Base-by-base conservation (phyloP, 2,329 filamentous ascomycete genomes). In the Verticillium longisporum region DNA sequence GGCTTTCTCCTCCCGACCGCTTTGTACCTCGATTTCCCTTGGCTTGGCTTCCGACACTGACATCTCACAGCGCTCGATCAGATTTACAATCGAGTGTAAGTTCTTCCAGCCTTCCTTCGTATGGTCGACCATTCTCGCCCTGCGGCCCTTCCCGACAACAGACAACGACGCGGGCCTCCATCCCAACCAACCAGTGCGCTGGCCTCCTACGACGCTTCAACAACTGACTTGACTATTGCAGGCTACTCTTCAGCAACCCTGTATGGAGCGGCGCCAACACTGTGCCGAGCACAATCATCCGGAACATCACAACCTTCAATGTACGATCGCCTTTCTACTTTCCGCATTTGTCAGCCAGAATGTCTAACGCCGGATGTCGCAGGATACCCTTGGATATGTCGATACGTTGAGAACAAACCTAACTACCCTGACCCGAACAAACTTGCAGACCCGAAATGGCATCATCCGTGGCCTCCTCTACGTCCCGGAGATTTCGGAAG, bases 391-490 rank as follows among this genome's bases (percentile, higher is more conserved):
- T 69, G 79, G 80, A 60, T 85, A 85, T 68, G 78, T 84, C 61
- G 76, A 80, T 62, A 75, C 76, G 55, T 72, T 85, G 59, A 67
- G 71, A 21, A 73, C 74, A 61, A 89, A 90, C 68, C 83, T 97
- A 58, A 90, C 88, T 55, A 96, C 91, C 0, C 79, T 97, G 14
- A 90, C 90, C 3, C 85, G 83, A 36, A 89, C 86, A 63, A 87
- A 85, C 70, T 80, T 85, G 59, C 80, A 83, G 36, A 79, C 79
- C 9, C 73, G 80, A 45, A 84, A 88, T 65, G 83, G 83, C 60
- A 78, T 85, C 60, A 85, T 95, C 38, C 83, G 86, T 65, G 94
- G 94, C 63, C 83, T 97, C 15, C 82, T 98, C 61, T 98, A 95
- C 72, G 89, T 96, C 2, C 95, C 94, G 4, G 84, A 88, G 62